Base-by-base conservation (phyloP, 257 asterid genomes). In the Salvia splendens region DNA sequence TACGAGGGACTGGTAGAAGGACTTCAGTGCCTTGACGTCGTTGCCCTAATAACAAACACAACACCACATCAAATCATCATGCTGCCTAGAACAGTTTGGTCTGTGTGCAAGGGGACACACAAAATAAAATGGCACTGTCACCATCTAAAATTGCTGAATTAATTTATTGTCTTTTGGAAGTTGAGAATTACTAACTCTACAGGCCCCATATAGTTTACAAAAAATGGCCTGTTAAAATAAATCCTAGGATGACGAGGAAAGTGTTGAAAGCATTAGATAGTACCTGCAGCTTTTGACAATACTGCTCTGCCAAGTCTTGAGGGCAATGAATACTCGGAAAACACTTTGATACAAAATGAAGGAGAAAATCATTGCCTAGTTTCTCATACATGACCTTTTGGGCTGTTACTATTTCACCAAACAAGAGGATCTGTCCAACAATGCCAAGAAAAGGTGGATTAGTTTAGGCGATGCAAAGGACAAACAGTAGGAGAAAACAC, bases 351-450 rank as follows among this genome's bases (percentile, higher is more conserved):
- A 91, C 89, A 68, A 89, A 87, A 70, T 75, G 80, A 54, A 63
- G 79, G 54, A 94, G 83, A 80, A 89, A 94, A 58, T 84, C 93
- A 61, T 85, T 88, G 71, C 99, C 96, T 64, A 84, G 84, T 75
- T 82, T 89, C 81, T 94, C 98, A 46, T 85, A 86, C 96, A 94
- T 91, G 83, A 86, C 85, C 86, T 78, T 89, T 81, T 94, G 99
- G 67, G 95, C 96, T 61, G 77, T 51, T 61, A 94, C 87, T 10
- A 94, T 86, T 85, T 94, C 99, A 7, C 87, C 79, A 46, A 91
- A 89, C 86, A 94, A 78, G 75, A 35, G 56, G 73, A 79, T 75
- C 99, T 91, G 89, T 80, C 67, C 72, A 67, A 68, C 30, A 56
- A 73, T 48, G 36, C 60, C 70, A 51, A 48, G 56, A 36, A 17